Conservation (phyloP, 345 rosid species). For the Viola odorata region DNA sequence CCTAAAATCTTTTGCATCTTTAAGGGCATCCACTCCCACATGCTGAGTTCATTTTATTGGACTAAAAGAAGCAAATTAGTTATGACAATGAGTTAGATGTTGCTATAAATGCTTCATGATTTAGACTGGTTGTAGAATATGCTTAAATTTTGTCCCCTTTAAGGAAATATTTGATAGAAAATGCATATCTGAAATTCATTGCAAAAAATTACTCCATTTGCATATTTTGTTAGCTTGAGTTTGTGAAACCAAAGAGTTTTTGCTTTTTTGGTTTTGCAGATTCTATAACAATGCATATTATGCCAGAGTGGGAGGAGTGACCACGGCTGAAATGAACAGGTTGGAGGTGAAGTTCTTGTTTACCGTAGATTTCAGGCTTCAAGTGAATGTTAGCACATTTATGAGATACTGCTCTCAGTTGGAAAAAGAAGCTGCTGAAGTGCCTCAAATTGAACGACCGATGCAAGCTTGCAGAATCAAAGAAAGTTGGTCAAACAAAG, state of each 20-base stretch:
- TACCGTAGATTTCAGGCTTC: constrained; percentile 73
- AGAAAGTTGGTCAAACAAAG: constrained; percentile 50
- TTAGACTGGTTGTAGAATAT: neutral
- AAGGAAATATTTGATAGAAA: neutral
- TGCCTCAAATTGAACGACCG: constrained; percentile 43
- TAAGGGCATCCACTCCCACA: neutral
- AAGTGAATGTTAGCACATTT: constrained; percentile 61
- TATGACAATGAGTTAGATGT: neutral
- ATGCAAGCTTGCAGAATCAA: constrained; percentile 48
- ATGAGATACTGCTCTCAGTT: constrained; percentile 48
- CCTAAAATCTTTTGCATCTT: neutral
- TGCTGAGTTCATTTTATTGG: neutral
- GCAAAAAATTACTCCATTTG: neutral
- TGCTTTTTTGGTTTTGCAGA: constrained; percentile 42
- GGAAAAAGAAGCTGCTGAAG: constrained; percentile 50
- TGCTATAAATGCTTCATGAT: neutral
- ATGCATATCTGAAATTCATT: no score
- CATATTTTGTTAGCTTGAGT: neutral
- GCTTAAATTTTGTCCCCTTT: neutral
- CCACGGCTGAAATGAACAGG: constrained; percentile 68
- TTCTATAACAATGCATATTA: constrained; percentile 85
- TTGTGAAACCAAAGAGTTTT: neutral
- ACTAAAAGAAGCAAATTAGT: neutral
- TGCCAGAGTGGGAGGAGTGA: constrained; percentile 89
- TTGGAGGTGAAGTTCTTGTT: constrained; percentile 84